These are phyloP conservation scores for Annulohypoxylon moriforme DNA, from an alignment of 495 filamentous ascomycete species.

Conservation along the genomic window DNA sequence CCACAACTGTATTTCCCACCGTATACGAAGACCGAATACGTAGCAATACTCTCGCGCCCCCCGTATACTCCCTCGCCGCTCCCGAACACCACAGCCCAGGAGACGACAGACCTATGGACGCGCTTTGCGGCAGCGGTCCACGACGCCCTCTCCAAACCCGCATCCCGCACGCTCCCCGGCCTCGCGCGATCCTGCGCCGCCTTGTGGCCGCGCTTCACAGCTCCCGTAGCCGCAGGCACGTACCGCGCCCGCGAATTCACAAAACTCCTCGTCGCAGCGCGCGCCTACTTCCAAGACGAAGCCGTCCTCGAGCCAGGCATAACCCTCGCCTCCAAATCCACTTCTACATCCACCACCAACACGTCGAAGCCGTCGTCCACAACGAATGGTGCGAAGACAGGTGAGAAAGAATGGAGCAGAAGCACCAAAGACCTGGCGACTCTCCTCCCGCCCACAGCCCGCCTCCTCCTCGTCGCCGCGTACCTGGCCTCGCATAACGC, in stretches of 20 bases:
- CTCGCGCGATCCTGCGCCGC: conserved; percentile 67
- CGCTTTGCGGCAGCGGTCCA: conserved; percentile 79
- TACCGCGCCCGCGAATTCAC: conserved; percentile 83
- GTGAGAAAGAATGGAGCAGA: conserved; percentile 16
- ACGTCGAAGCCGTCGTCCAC: not conserved
- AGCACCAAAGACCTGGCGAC: conserved; percentile 49
- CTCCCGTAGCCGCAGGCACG: conserved; percentile 70
- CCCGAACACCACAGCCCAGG: conserved; percentile 53
- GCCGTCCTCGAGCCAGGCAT: conserved; percentile 75
- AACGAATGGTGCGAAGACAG: conserved; percentile 16
- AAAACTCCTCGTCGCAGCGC: conserved; percentile 77
- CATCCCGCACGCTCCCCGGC: conserved; percentile 71
- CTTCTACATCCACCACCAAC: conserved; percentile 25
- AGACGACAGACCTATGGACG: conserved; percentile 76
- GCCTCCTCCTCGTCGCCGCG: conserved; percentile 83
- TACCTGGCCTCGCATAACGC: conserved; percentile 94
- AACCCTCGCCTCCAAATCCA: conserved; percentile 54
- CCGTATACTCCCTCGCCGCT: conserved; percentile 51
- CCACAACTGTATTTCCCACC: conserved; percentile 87
- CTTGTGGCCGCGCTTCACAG: conserved; percentile 77
- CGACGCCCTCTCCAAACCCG: conserved; percentile 75
- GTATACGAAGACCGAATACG: conserved; percentile 83
- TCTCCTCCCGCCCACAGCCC: conserved; percentile 82
- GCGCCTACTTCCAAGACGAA: conserved; percentile 82
- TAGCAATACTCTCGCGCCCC: conserved; percentile 71